Percentiles rank a stretch among this genome's conserved stretches.
Conservation (phyloP, 805 yeast species). For the Blastobotrys robertii region DNA sequence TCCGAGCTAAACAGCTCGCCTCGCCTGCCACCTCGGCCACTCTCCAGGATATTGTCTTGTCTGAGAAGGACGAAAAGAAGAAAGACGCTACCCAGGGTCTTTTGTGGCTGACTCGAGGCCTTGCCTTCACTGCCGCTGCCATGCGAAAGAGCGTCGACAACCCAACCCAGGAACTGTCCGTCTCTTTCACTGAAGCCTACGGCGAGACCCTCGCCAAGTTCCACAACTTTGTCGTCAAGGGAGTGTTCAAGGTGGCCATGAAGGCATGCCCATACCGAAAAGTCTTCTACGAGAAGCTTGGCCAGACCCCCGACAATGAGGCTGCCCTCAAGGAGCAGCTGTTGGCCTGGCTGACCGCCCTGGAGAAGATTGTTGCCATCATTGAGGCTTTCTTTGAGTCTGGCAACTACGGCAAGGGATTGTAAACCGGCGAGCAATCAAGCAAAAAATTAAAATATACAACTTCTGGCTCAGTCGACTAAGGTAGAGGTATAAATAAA, state of each 20-base stretch:
- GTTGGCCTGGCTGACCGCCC: conserved; percentile 62
- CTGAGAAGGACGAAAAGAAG: conserved; percentile 55
- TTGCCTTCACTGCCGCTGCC: conserved; percentile 84
- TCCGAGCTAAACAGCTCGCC: conserved; percentile 53
- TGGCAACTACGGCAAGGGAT: conserved; percentile 85
- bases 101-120: conserved; percentile 72
- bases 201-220: conserved; percentile 67
- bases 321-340: conserved; percentile 48
- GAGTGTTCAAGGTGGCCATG: conserved; percentile 88
- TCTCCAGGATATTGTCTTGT: conserved; percentile 64
- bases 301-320: conserved; percentile 41
- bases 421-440: conserved; percentile 38
- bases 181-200: conserved; percentile 79
- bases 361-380: conserved; percentile 62
- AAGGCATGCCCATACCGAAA: conserved; percentile 88
- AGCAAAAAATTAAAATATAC: background rate
- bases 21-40: conserved; percentile 58
- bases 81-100: conserved; percentile 86
- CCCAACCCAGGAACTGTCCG: conserved; percentile 54
- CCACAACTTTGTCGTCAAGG: conserved; percentile 74
- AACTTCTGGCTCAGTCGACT: too few relatives aligned
- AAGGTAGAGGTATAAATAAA: background rate
- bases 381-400: conserved; percentile 65
- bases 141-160: conserved; percentile 67
- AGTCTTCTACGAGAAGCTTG: conserved; percentile 75